phyloP scores from a whole-genome alignment of 2,329 filamentous ascomycete species.

The Chalaropsis thielavioides region DNA sequence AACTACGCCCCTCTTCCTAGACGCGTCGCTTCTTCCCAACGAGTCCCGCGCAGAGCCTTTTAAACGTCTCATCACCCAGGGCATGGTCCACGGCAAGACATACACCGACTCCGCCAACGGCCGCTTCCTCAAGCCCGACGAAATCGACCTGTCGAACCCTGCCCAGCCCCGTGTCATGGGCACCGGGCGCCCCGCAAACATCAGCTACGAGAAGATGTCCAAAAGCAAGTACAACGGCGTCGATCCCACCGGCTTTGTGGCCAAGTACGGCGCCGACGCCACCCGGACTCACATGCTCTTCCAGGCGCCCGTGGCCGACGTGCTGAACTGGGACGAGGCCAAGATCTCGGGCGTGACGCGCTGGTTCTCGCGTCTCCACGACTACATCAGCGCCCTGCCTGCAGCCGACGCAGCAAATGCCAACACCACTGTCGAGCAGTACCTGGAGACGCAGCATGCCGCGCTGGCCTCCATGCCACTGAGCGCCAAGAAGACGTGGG shows the following conservation, averaged over 20 bases:
- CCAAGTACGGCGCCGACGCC: slow-evolving; percentile 65
- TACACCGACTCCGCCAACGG: slow-evolving; percentile 61
- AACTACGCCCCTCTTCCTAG: slow-evolving; percentile 35
- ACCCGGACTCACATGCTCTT: slow-evolving; percentile 80
- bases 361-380: slow-evolving; percentile 58
- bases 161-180: slow-evolving; percentile 45
- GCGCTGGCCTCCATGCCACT: slow-evolving; percentile 24
- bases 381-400: slow-evolving; percentile 22
- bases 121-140: slow-evolving; percentile 60
- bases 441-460: slow-evolving; percentile 27
- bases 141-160: slow-evolving; percentile 50
- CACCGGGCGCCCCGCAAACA: slow-evolving; percentile 41
- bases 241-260: slow-evolving; percentile 59
- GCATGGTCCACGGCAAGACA: slow-evolving; percentile 86
- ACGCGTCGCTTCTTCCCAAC: slow-evolving; percentile 23
- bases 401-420: background rate
- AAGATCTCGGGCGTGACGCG: slow-evolving; percentile 71
- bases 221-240: slow-evolving; percentile 91
- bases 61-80: slow-evolving; percentile 67
- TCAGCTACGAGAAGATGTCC: slow-evolving; percentile 83
- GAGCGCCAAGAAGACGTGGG: slow-evolving; percentile 27
- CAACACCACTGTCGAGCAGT: slow-evolving; percentile 21
- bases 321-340: slow-evolving; percentile 74
- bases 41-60: slow-evolving; percentile 51
- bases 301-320: slow-evolving; percentile 68